phyloP scores from a whole-genome alignment of 2,329 filamentous ascomycete species.

The Grosmannia huntii region DNA sequence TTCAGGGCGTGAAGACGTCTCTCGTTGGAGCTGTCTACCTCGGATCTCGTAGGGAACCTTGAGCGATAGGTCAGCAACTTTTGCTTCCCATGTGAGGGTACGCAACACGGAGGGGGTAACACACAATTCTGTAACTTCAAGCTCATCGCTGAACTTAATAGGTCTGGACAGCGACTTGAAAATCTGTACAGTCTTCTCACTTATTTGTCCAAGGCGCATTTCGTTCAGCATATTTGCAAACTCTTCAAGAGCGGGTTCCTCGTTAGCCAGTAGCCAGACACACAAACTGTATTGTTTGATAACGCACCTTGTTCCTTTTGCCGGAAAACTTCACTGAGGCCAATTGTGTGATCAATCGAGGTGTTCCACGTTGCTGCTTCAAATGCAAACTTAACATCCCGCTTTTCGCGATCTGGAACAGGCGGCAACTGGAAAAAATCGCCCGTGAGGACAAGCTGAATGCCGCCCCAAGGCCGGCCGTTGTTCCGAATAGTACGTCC shows the following conservation, averaged over 20 bases:
- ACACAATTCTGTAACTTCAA: conserved; percentile 75
- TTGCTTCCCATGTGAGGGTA: conserved; percentile 12
- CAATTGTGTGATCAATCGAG: conserved; percentile 89
- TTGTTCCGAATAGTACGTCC: conserved; percentile 80
- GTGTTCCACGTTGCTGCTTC: conserved; percentile 86
- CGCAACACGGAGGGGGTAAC: conserved; percentile 13
- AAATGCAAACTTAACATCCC: conserved; percentile 77
- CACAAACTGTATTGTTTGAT: background rate
- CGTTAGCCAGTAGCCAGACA: conserved; percentile 14
- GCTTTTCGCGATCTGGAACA: conserved; percentile 63
- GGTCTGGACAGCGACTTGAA: conserved; percentile 65
- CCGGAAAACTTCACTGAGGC: conserved; percentile 88
- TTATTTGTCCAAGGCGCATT: conserved; percentile 81
- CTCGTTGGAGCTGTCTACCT: conserved; percentile 81
- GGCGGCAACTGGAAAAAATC: conserved; percentile 97
- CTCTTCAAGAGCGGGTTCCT: conserved; percentile 26
- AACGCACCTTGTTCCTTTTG: conserved; percentile 64
- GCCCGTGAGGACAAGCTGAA: conserved; percentile 88
- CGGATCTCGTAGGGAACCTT: conserved; percentile 71
- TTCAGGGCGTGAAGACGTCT: conserved; percentile 58
- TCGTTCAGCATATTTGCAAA: conserved; percentile 97
- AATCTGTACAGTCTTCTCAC: conserved; percentile 57
- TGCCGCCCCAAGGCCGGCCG: conserved; percentile 84
- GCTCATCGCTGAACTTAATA: conserved; percentile 57
- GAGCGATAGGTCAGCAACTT: conserved; percentile 14